Evolutionary conservation across 371 early-diverging fungal genomes (phyloP).

Genomic region (Zopfochytrium polystomum): DNA sequence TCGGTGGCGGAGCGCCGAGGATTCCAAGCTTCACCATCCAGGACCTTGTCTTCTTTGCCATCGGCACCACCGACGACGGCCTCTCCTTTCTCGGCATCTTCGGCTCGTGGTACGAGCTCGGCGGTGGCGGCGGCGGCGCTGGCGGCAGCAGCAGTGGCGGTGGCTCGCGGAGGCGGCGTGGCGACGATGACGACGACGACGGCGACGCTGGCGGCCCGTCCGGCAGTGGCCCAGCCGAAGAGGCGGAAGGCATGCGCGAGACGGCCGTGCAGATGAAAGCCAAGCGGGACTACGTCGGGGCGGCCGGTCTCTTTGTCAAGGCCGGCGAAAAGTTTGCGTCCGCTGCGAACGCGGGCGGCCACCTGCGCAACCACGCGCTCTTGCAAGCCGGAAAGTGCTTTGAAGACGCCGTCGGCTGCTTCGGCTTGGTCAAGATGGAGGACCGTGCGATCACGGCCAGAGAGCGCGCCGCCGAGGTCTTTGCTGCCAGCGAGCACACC

Average conservation of each 20-base stretch:
- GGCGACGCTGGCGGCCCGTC: too few species aligned
- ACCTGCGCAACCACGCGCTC: neutral
- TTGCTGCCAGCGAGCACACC: neutral
- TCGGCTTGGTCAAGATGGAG: neutral
- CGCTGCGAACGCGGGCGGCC: neutral
- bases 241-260: slow-evolving; percentile 6
- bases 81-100: too few species aligned
- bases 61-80: too few species aligned
- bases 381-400: slow-evolving; percentile 3
- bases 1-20: too few species aligned
- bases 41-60: too few species aligned
- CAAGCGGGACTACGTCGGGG: neutral
- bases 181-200: too few species aligned
- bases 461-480: slow-evolving; percentile 1
- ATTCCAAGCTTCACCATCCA: too few species aligned
- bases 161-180: too few species aligned
- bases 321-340: slow-evolving; percentile 2
- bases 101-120: too few species aligned
- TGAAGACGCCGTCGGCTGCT: slow-evolving; percentile 9
- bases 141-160: too few species aligned
- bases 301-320: neutral
- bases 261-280: slow-evolving; percentile 1
- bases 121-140: too few species aligned
- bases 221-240: too few species aligned
- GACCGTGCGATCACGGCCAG: neutral